Evolutionary conservation across 805 yeast genomes (phyloP).

Genomic region (Saccharomycopsis olivae): DNA sequence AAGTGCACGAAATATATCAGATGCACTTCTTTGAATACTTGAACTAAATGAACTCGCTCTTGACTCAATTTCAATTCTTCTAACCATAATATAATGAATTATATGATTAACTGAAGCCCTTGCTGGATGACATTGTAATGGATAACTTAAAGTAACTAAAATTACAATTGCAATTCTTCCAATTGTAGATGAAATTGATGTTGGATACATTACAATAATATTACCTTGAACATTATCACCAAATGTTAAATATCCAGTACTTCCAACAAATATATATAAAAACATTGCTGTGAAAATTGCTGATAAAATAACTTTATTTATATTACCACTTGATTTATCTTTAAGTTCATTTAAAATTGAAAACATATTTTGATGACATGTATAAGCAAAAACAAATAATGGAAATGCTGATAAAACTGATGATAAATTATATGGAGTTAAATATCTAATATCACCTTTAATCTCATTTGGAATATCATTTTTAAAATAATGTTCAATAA

Average conservation of each 20-base stretch:
- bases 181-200: slow-evolving; percentile 52
- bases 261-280: slow-evolving; percentile 64
- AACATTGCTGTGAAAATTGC: slow-evolving; percentile 52
- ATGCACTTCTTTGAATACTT: slow-evolving; percentile 10
- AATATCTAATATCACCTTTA: slow-evolving; percentile 39
- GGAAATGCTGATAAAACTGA: slow-evolving; percentile 67
- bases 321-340: slow-evolving; percentile 38
- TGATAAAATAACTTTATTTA: slow-evolving; percentile 35
- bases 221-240: slow-evolving; percentile 76
- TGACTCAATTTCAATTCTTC: slow-evolving; percentile 16
- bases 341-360: slow-evolving; percentile 74
- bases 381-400: slow-evolving; percentile 87
- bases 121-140: slow-evolving; percentile 86
- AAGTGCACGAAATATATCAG: slow-evolving; percentile 14
- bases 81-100: slow-evolving; percentile 33
- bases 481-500: slow-evolving; percentile 54
- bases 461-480: slow-evolving; percentile 39
- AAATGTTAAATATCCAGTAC: slow-evolving; percentile 76
- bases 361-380: slow-evolving; percentile 94
- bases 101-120: slow-evolving; percentile 74
- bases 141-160: slow-evolving; percentile 75
- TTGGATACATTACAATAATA: slow-evolving; percentile 68
- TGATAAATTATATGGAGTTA: slow-evolving; percentile 36
- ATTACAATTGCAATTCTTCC: slow-evolving; percentile 76
- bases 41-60: slow-evolving; percentile 16